A percentile compares a stretch with the other conserved stretches of the same genome.
These are phyloP conservation scores for Rhodotorula sp. DNA, from an alignment of 1,284 basidiomycete genomes.

Conservation along the genomic window DNA sequence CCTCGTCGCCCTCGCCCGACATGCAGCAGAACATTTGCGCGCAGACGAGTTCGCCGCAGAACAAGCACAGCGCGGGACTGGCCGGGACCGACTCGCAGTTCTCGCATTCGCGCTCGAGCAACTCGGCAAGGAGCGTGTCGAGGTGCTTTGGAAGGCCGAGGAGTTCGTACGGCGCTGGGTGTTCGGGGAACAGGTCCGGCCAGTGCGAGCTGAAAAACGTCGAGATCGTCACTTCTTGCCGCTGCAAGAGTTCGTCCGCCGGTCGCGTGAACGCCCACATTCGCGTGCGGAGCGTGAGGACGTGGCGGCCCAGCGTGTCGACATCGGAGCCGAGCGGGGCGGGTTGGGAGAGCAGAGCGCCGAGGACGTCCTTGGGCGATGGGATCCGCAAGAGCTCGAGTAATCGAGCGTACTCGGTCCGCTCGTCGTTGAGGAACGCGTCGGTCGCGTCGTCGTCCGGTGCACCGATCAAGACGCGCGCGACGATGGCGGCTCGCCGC, in stretches of 20 bases:
- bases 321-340: neutral
- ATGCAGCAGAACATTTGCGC: conserved; percentile 91
- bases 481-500: conserved; percentile 30
- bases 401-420: conserved; percentile 72
- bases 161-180: conserved; percentile 80
- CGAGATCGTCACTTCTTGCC: neutral
- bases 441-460: conserved; percentile 2
- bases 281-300: conserved; percentile 8
- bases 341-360: neutral
- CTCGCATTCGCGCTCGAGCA: conserved; percentile 66
- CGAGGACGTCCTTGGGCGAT: conserved; percentile 63
- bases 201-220: conserved; percentile 3
- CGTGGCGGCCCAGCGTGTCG: neutral
- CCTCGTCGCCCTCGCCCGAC: conserved; percentile 61
- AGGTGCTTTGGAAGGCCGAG: conserved; percentile 75
- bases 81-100: conserved; percentile 76
- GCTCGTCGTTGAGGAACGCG: conserved; percentile 4
- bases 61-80: conserved; percentile 85
- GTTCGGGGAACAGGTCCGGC: conserved; percentile 57
- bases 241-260: neutral
- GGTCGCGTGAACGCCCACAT: conserved; percentile 1
- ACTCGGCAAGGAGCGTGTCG: conserved; percentile 76
- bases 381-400: conserved; percentile 75
- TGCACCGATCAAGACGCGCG: conserved; percentile 23
- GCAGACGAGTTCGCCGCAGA: conserved; percentile 86